phyloP scores from a whole-genome alignment of 106 monocot genomes.

The Acanthochlamys bracteata region DNA sequence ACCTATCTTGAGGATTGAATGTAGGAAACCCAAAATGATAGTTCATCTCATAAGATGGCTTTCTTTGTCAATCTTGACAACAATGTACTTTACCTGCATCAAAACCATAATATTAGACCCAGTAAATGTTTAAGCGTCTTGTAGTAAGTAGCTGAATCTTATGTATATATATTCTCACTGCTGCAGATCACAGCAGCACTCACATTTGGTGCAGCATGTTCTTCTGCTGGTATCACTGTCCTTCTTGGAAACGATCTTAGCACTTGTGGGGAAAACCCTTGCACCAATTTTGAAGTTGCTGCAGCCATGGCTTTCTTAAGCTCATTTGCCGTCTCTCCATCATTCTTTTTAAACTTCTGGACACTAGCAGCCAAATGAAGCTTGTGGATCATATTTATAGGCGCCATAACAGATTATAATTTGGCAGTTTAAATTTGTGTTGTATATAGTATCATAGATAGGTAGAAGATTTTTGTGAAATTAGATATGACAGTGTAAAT shows the following conservation, averaged over 20 bases:
- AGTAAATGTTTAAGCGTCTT: no score
- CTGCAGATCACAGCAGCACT: slow-evolving; percentile 74
- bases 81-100: no score
- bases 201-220: slow-evolving; percentile 79
- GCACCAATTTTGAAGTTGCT: slow-evolving; percentile 73
- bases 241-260: slow-evolving; percentile 78
- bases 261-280: slow-evolving; percentile 59
- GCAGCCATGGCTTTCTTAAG: slow-evolving; percentile 91
- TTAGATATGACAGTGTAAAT: no score
- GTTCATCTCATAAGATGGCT: no score
- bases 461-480: no score
- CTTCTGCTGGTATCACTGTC: slow-evolving; percentile 95
- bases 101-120: no score
- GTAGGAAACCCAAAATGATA: no score
- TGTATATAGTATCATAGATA: background rate
- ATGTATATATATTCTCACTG: no score
- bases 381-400: background rate
- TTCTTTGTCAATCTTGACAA: no score
- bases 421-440: background rate
- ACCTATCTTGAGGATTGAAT: no score
- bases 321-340: slow-evolving; percentile 79
- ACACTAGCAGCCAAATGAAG: slow-evolving; percentile 58
- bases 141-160: no score
- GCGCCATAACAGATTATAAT: background rate
- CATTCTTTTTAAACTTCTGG: slow-evolving; percentile 91